These are phyloP conservation scores for Cryptococcus floricola DNA, from an alignment of 1,284 basidiomycete species.

Conservation along the genomic window DNA sequence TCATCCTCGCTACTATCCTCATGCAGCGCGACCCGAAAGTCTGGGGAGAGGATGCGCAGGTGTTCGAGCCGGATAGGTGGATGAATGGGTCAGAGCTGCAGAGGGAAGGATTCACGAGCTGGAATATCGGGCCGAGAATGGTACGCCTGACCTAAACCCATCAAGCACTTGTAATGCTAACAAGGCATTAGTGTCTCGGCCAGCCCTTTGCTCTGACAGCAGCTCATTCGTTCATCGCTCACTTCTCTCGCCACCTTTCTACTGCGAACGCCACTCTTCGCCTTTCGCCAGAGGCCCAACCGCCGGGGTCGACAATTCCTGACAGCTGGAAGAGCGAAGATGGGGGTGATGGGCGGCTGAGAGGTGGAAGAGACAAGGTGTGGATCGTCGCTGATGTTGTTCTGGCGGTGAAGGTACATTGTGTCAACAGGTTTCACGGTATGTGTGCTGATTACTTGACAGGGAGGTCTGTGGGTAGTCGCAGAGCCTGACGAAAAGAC, in stretches of 20 bases:
- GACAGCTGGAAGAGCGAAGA: slow-evolving; percentile 21
- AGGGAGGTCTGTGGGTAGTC: too few species aligned
- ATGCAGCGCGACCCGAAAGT: slow-evolving; percentile 29
- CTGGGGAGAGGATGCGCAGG: slow-evolving; percentile 37
- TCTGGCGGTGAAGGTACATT: slow-evolving; percentile 34
- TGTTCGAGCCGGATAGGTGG: slow-evolving; percentile 34
- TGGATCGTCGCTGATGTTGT: slow-evolving; percentile 37
- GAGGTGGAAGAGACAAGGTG: slow-evolving; percentile 28
- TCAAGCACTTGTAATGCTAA: background rate
- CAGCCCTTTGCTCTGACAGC: slow-evolving; percentile 34
- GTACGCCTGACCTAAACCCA: slow-evolving; percentile 14
- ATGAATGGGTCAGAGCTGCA: slow-evolving; percentile 15
- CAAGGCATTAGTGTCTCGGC: slow-evolving; percentile 29
- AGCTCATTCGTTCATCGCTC: slow-evolving; percentile 27
- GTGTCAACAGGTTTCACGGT: background rate
- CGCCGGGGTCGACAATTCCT: slow-evolving; percentile 20
- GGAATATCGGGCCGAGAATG: slow-evolving; percentile 39
- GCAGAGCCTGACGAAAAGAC: too few species aligned
- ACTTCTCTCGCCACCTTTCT: slow-evolving; percentile 14
- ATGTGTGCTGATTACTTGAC: too few species aligned
- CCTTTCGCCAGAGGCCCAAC: slow-evolving; percentile 25
- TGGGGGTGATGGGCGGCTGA: slow-evolving; percentile 20
- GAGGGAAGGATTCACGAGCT: slow-evolving; percentile 30
- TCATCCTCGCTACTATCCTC: slow-evolving; percentile 29
- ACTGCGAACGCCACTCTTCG: background rate